Conservation (phyloP, 1,139 yeast species). For the Saccharomycopsis phalli region DNA sequence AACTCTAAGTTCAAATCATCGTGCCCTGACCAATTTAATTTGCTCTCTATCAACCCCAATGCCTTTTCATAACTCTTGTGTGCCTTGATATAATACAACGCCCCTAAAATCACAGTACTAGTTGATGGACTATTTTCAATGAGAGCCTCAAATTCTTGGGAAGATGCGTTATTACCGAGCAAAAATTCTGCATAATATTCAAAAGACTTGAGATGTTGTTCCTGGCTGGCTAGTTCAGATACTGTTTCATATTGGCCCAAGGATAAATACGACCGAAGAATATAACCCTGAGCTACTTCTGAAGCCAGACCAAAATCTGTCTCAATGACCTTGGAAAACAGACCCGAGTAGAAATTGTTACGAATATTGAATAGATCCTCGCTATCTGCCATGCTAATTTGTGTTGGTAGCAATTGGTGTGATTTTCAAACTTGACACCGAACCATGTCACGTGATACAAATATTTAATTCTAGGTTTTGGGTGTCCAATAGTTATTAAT, state of each 20-base stretch:
- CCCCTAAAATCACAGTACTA: slow-evolving; percentile 3
- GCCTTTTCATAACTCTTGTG: slow-evolving; percentile 9
- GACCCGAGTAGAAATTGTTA: slow-evolving; percentile 14
- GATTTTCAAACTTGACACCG: too few relatives aligned
- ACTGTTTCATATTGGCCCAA: slow-evolving; percentile 7
- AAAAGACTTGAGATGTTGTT: neutral
- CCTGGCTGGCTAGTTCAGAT: neutral
- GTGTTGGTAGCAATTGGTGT: too few relatives aligned
- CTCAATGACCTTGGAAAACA: slow-evolving; percentile 9
- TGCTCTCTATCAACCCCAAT: slow-evolving; percentile 2
- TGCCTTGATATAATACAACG: slow-evolving; percentile 4
- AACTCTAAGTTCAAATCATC: slow-evolving; percentile 14
- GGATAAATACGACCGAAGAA: slow-evolving; percentile 13
- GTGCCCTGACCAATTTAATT: slow-evolving; percentile 7
- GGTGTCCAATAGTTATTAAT: too few relatives aligned
- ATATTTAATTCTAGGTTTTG: too few relatives aligned
- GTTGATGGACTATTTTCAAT: neutral
- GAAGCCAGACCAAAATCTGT: slow-evolving; percentile 1
- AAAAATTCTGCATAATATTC: slow-evolving; percentile 3
- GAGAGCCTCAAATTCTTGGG: neutral
- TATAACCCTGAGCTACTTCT: slow-evolving; percentile 7
- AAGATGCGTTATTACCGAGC: slow-evolving; percentile 5
- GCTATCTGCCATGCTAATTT: neutral
- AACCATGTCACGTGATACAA: too few relatives aligned
- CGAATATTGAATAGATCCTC: slow-evolving; percentile 13